Base-by-base conservation (phyloP, 2,329 filamentous ascomycete species). In the Clarireedia sp. region DNA sequence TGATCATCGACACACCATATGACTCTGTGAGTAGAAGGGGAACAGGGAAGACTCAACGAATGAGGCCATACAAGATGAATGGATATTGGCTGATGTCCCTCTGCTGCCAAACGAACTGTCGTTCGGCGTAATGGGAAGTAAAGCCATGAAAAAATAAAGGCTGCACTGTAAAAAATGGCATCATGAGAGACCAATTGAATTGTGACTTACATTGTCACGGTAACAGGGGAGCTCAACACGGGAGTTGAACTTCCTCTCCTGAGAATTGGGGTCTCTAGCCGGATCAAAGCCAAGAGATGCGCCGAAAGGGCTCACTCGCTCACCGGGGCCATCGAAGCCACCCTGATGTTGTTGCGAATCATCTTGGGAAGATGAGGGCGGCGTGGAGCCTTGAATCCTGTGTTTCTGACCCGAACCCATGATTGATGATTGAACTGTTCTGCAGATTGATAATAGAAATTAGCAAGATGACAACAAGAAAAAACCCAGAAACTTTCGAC, bases 141-240 rank as follows among this genome's bases (percentile, higher is more conserved):
- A 26, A 26, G 24, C 24, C 24, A 26, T 26, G 24, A 26, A 26
- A 26, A 5, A 26, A 7, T 7, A 26, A 26, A 7, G 24, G 24
- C 8, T 26, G 24, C 24, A 7, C 5, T 7, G 24, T 26, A 26
- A 7, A 26, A 23, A 40, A 10, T 16, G 37, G 1, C 37, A 40
- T 40, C 6, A 53, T 40, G 5, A 48, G 6, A 2, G 26, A 37
- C 17, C 19, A 29, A 48, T 19, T 9, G 29, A 40, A 7, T 4
- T 21, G 12, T 40, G 14, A 41, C 54, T 56, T 21, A 52, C 51
- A 19, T 44, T 51, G 24, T 56, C 54, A 19, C 49, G 40, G 17
- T 51, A 56, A 6, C 33, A 33, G 3, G 48, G 54, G 0, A 85
- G 64, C 53, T 85, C 82, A 59, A 83, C 72, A 5, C 80, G 78